Conservation (phyloP, 306 rosid genomes). For the Lathyrus sativus region DNA sequence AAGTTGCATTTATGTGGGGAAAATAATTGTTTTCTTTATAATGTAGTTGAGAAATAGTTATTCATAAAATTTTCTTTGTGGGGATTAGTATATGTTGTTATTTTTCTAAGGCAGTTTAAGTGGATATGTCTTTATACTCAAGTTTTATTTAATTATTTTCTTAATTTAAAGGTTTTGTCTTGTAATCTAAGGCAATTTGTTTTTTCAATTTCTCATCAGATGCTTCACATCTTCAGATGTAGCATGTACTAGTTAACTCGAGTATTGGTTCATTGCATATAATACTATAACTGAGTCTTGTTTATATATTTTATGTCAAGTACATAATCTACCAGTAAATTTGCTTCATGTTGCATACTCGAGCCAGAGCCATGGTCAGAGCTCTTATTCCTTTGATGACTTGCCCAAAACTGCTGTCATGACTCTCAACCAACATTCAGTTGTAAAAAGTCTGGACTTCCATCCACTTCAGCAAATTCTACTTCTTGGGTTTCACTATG, state of each 20-base stretch:
- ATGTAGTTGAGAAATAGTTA: neutral
- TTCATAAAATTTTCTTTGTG: conserved; percentile 14
- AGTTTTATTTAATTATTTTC: neutral
- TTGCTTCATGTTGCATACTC: conserved; percentile 72
- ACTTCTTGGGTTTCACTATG: no score
- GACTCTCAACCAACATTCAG: conserved; percentile 73
- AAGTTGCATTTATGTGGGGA: conserved; percentile 20
- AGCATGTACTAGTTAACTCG: no score
- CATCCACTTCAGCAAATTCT: conserved; percentile 87
- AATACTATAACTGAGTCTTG: no score
- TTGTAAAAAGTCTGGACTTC: conserved; percentile 92
- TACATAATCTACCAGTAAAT: conserved; percentile 82
- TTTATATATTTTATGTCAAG: no score
- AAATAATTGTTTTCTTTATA: neutral
- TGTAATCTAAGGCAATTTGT: conserved; percentile 2
- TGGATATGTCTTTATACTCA: neutral
- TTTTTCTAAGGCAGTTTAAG: neutral
- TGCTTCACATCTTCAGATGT: no score
- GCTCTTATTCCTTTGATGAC: conserved; percentile 87
- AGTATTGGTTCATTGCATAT: no score
- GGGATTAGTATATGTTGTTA: conserved; percentile 7
- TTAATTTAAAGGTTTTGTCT: neutral
- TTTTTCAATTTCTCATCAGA: neutral
- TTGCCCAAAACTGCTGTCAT: conserved; percentile 81
- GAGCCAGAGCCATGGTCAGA: conserved; percentile 86